These are phyloP conservation scores for Fonsecaea pedrosoi DNA, from an alignment of 2,329 filamentous ascomycete species.

Conservation along the genomic window DNA sequence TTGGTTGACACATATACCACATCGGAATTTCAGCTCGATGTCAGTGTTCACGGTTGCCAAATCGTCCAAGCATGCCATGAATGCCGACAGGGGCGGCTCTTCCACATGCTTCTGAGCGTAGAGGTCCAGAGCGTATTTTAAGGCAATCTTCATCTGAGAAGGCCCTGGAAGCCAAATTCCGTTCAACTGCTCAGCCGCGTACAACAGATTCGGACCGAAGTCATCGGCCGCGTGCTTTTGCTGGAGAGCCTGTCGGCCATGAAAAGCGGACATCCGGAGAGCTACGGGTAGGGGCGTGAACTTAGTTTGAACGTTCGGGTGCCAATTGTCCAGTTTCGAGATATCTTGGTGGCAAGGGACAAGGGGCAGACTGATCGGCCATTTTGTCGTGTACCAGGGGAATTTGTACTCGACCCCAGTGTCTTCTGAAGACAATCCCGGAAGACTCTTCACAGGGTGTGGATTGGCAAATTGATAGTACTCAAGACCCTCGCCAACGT, in stretches of 20 bases:
- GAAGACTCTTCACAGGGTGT: constrained; percentile 13
- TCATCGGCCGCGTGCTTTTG: constrained; percentile 28
- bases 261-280: constrained; percentile 37
- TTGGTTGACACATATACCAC: constrained; percentile 33
- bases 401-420: constrained; percentile 31
- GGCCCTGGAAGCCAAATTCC: constrained; percentile 35
- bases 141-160: constrained; percentile 40
- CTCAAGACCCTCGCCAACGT: constrained; percentile 40
- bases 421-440: constrained; percentile 1
- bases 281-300: constrained; percentile 27
- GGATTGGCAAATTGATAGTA: constrained; percentile 40
- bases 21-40: constrained; percentile 36
- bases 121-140: constrained; percentile 41
- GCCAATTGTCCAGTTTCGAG: constrained; percentile 39
- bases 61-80: constrained; percentile 21
- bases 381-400: constrained; percentile 43
- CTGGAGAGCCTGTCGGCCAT: constrained; percentile 26
- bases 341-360: constrained; percentile 42
- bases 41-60: constrained; percentile 29
- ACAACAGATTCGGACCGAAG: constrained; percentile 39
- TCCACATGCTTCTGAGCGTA: neutral
- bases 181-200: constrained; percentile 38
- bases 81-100: constrained; percentile 15
- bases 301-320: constrained; percentile 37
- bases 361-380: constrained; percentile 45